These are phyloP conservation scores for Bolboschoenus planiculmis DNA, from an alignment of 176 grass and related monocot species.

Conservation along the genomic window DNA sequence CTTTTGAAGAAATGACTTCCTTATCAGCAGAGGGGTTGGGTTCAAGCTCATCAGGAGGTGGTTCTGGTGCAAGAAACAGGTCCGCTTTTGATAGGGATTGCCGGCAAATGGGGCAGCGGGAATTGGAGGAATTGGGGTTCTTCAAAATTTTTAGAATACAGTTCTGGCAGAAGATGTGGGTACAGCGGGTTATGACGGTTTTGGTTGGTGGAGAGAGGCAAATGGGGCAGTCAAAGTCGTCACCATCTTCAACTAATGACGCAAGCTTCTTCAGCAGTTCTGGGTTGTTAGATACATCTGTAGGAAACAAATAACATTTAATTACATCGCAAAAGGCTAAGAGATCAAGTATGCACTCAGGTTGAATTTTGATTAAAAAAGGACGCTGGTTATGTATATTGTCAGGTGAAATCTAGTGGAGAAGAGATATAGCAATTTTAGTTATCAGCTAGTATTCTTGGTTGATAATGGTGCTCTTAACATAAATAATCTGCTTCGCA, in stretches of 20 bases:
- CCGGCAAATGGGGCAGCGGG: conserved; percentile 80
- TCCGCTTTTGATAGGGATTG: conserved; percentile 65
- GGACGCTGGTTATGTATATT: neutral
- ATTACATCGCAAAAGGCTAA: neutral
- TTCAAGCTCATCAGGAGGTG: conserved; percentile 45
- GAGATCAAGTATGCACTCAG: neutral
- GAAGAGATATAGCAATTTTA: neutral
- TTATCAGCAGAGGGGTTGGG: conserved; percentile 16
- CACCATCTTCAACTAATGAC: conserved; percentile 74
- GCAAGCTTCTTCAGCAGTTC: conserved; percentile 85
- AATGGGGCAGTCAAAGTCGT: conserved; percentile 92
- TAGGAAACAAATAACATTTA: conserved; percentile 6
- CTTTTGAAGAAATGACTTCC: conserved; percentile 68
- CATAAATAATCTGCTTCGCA: neutral
- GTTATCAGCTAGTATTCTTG: neutral
- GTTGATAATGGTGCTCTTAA: neutral
- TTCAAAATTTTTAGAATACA: conserved; percentile 76
- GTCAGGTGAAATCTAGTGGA: neutral
- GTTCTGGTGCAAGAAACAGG: conserved; percentile 64
- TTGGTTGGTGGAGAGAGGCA: conserved; percentile 77
- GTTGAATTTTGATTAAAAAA: neutral
- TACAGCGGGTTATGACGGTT: conserved; percentile 79
- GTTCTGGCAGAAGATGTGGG: conserved; percentile 83
- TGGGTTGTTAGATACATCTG: conserved; percentile 77
- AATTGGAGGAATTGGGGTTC: conserved; percentile 53